Percentiles rank a stretch among this genome's conserved stretches.
phyloP scores from a whole-genome alignment of 139 green algal genomes.

The Coelastrella sp. region DNA sequence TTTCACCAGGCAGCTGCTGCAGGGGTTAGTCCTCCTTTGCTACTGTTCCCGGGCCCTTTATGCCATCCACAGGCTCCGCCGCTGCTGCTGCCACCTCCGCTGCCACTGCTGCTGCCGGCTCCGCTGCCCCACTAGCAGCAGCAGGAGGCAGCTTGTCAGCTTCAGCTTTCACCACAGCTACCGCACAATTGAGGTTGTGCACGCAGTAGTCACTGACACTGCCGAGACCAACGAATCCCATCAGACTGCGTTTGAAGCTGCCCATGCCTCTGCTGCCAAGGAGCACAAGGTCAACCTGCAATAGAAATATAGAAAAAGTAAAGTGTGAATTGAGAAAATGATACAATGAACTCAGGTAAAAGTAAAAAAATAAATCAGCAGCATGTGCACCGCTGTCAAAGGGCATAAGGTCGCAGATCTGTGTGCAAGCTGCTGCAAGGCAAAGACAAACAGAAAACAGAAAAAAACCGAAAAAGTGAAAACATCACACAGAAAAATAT shows the following conservation, averaged over 20 bases:
- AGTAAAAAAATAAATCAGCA: not conserved
- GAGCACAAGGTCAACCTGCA: conserved; percentile 55
- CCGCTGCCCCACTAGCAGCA: conserved; percentile 20
- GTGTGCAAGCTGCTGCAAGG: too few relatives aligned
- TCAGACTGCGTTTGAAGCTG: conserved; percentile 62
- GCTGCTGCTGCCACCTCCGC: conserved; percentile 27
- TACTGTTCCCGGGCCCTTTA: not conserved
- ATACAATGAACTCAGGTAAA: not conserved
- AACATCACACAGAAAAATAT: too few relatives aligned
- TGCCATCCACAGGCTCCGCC: not conserved
- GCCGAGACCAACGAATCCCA: conserved; percentile 73
- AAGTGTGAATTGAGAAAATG: not conserved
- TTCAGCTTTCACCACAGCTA: conserved; percentile 60
- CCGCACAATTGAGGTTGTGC: conserved; percentile 62
- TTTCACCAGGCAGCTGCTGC: not conserved
- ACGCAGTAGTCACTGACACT: conserved; percentile 67
- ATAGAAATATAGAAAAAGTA: not conserved
- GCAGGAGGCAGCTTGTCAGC: conserved; percentile 36
- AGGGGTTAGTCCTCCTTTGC: conserved; percentile 22
- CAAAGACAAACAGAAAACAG: too few relatives aligned
- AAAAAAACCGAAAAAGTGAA: too few relatives aligned
- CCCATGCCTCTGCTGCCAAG: conserved; percentile 70
- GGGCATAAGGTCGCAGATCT: not conserved
- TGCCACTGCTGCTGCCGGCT: conserved; percentile 17
- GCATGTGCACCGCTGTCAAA: not conserved